These are phyloP conservation scores for Coriolopsis trogii DNA, from an alignment of 1,284 basidiomycete species.

Conservation along the genomic window DNA sequence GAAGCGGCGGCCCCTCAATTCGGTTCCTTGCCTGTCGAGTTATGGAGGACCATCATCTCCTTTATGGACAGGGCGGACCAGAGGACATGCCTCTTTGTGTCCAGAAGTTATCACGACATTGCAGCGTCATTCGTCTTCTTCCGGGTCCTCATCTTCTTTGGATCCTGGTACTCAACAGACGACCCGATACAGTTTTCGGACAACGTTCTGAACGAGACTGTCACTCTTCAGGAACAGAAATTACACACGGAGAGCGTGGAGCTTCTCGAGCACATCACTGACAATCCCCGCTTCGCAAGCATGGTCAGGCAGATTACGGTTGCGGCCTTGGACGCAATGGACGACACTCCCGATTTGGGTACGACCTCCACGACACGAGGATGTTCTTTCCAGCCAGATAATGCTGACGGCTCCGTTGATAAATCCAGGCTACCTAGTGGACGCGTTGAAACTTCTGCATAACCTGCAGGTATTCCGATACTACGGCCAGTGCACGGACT, in stretches of 20 bases:
- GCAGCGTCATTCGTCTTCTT: background rate
- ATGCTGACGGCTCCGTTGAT: too few relatives aligned
- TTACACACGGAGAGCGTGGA: background rate
- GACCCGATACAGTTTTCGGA: background rate
- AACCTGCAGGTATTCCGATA: too few relatives aligned
- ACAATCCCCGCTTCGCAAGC: background rate
- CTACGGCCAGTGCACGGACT: too few relatives aligned
- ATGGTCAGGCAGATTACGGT: background rate
- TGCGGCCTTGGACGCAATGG: background rate
- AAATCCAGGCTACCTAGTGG: too few relatives aligned
- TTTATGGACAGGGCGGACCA: background rate
- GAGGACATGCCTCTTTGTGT: background rate
- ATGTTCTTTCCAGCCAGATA: too few relatives aligned
- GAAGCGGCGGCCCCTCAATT: too few relatives aligned
- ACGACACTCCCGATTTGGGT: too few relatives aligned
- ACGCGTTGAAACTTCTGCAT: too few relatives aligned
- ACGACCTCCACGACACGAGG: too few relatives aligned
- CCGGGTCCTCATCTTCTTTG: background rate
- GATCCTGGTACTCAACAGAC: background rate
- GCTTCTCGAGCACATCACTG: background rate
- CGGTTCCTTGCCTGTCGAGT: background rate
- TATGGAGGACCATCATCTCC: background rate
- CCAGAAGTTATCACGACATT: background rate
- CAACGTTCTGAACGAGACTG: too few relatives aligned
- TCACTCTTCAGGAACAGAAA: too few relatives aligned